phyloP scores from a whole-genome alignment of 257 asterid genomes.

The Osmanthus fragrans region DNA sequence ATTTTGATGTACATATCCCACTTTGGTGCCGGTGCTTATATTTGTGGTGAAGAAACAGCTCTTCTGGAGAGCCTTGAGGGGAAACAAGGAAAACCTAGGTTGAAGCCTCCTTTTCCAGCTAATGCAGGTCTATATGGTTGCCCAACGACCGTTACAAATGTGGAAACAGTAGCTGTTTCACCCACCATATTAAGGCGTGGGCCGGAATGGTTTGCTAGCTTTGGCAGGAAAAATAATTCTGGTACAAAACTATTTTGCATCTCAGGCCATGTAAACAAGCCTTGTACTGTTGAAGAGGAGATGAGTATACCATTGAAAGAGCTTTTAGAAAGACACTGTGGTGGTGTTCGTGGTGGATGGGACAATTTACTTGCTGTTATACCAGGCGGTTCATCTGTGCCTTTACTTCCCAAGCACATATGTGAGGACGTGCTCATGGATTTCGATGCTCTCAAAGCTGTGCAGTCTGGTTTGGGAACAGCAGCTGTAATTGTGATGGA shows the following conservation, averaged over 20 bases:
- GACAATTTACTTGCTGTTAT: constrained; percentile 91
- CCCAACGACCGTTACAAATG: constrained; percentile 96
- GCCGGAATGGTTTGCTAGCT: constrained; percentile 97
- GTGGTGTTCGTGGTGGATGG: constrained; percentile 99
- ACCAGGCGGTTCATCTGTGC: constrained; percentile 98
- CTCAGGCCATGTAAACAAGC: constrained; percentile 98
- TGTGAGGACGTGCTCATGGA: constrained; percentile 99
- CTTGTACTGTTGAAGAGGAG: constrained; percentile 99
- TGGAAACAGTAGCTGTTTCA: constrained; percentile 96
- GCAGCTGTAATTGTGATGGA: constrained; percentile 99
- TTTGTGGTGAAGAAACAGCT: constrained; percentile 98
- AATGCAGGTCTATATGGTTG: constrained; percentile 96
- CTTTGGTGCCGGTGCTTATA: constrained; percentile 97
- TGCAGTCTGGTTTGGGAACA: constrained; percentile 93
- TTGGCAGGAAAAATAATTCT: constrained; percentile 92
- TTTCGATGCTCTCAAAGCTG: constrained; percentile 97
- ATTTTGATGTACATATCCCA: constrained; percentile 94
- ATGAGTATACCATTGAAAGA: constrained; percentile 96
- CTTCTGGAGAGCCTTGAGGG: constrained; percentile 99
- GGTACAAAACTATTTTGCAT: constrained; percentile 93
- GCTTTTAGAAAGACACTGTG: constrained; percentile 91
- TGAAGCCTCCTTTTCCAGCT: constrained; percentile 99
- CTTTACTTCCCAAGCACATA: constrained; percentile 69
- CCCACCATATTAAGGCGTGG: constrained; percentile 98
- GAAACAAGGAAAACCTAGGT: constrained; percentile 94